phyloP scores from a whole-genome alignment of 2,329 filamentous ascomycete genomes.

The Bimuria novae-zelandiae region DNA sequence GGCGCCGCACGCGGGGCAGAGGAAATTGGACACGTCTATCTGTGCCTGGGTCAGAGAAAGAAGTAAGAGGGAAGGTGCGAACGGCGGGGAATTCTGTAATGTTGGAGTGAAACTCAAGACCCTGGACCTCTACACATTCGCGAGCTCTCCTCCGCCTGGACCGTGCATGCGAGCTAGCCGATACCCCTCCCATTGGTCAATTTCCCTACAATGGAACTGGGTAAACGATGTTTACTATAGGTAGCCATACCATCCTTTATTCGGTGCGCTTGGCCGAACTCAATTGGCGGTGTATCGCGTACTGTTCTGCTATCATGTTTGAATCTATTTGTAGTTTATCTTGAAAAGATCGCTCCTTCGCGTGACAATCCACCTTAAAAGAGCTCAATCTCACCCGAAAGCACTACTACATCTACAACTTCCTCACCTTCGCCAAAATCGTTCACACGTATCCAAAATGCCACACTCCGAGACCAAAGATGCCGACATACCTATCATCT shows the following conservation, averaged over 20 bases:
- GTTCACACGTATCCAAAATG: constrained; percentile 15
- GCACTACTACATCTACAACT: background rate
- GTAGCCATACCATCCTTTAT: too few species aligned
- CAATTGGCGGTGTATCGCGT: too few species aligned
- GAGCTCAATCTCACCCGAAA: too few species aligned
- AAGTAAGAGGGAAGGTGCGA: background rate
- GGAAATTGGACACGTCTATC: background rate
- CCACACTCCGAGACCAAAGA: constrained; percentile 11
- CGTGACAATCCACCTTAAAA: too few species aligned
- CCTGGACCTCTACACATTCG: background rate
- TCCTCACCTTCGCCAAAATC: background rate
- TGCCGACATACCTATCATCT: constrained; percentile 73
- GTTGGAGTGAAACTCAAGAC: background rate
- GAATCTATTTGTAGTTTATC: too few species aligned
- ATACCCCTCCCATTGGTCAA: background rate
- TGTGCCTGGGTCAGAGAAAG: background rate
- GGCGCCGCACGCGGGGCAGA: background rate
- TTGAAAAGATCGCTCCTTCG: too few species aligned
- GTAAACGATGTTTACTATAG: too few species aligned
- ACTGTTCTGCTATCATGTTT: too few species aligned
- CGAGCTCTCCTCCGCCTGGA: constrained; percentile 4
- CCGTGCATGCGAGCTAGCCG: constrained; percentile 1
- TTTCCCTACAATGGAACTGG: background rate
- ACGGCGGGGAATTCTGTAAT: background rate
- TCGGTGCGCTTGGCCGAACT: too few species aligned